phyloP scores from a whole-genome alignment of 139 green algal genomes.

The Yamagishiella unicocca region DNA sequence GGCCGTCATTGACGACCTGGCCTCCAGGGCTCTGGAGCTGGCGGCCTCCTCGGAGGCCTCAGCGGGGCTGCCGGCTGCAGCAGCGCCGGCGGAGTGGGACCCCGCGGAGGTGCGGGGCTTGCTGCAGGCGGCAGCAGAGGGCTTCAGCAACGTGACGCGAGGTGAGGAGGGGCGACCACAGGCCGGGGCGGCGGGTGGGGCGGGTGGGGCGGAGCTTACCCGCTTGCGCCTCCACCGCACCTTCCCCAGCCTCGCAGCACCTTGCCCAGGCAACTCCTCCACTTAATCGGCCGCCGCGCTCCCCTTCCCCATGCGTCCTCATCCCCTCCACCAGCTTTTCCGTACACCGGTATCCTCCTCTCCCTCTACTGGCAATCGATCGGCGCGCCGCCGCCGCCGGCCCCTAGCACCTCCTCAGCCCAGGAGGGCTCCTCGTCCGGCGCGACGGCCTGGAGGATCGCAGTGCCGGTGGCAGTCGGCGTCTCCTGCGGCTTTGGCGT shows the following conservation, averaged over 20 bases:
- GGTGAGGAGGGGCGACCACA: neutral
- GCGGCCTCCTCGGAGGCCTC: neutral
- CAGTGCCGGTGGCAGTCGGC: neutral
- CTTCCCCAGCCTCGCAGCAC: too few species aligned
- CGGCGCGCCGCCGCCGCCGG: neutral
- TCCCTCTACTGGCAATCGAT: constrained; percentile 13
- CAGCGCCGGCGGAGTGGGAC: neutral
- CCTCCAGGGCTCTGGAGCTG: neutral
- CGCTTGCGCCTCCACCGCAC: too few species aligned
- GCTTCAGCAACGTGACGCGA: neutral
- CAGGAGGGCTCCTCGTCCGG: too few species aligned
- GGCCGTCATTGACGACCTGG: constrained; percentile 13
- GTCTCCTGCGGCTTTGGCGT: neutral
- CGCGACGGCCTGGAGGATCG: neutral
- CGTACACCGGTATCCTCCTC: constrained; percentile 3
- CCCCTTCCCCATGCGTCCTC: neutral
- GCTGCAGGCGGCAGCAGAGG: neutral
- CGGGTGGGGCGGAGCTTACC: too few species aligned
- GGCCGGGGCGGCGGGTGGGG: neutral
- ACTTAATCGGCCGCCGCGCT: neutral
- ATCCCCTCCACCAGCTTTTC: neutral
- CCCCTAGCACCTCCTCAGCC: too few species aligned
- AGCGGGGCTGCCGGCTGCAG: neutral
- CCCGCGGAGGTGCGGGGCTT: neutral
- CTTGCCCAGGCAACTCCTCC: too few species aligned